These are phyloP conservation scores for Ganoderma boninense DNA, from an alignment of 1,284 basidiomycete genomes.

Conservation along the genomic window DNA sequence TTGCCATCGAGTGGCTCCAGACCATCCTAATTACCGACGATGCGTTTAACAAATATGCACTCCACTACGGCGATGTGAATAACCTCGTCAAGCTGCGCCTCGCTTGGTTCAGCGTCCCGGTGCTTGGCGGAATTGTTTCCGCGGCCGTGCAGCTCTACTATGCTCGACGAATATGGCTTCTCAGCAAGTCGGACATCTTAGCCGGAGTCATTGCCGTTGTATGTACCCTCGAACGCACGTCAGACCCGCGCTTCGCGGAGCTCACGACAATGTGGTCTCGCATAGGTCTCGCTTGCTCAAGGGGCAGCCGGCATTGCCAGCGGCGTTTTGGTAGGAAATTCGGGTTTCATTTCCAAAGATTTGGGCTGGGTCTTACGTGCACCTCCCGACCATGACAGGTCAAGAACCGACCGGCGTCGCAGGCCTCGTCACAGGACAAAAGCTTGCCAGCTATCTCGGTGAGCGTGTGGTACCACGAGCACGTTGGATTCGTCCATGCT, in stretches of 20 bases:
- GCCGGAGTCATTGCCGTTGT: slow-evolving; percentile 23
- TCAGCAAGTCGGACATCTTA: slow-evolving; percentile 22
- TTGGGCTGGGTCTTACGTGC: not conserved
- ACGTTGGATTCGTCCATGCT: not conserved
- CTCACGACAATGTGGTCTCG: not conserved
- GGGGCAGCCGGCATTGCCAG: slow-evolving; percentile 9
- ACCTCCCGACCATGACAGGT: not conserved
- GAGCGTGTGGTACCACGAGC: not conserved
- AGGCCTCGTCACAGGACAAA: not conserved
- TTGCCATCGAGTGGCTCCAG: slow-evolving; percentile 27
- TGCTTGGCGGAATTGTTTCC: slow-evolving; percentile 32
- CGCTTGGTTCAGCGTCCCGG: slow-evolving; percentile 34
- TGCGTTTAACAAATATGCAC: slow-evolving; percentile 28
- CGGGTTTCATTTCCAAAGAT: not conserved
- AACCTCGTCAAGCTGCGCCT: slow-evolving; percentile 24
- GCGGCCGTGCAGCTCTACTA: slow-evolving; percentile 32
- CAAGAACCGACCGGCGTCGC: not conserved
- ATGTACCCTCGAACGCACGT: not conserved
- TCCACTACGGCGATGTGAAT: slow-evolving; percentile 25
- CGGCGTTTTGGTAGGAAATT: slow-evolving; percentile 14
- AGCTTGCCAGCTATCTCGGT: slow-evolving; percentile 13
- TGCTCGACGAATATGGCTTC: slow-evolving; percentile 31
- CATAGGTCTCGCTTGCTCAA: slow-evolving; percentile 21
- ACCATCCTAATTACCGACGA: slow-evolving; percentile 25
- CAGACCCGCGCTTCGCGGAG: not conserved